Percentiles rank a stretch among this genome's conserved stretches.
These are phyloP conservation scores for Venustampulla echinocandica DNA, from an alignment of 495 filamentous ascomycete genomes.

Conservation along the genomic window DNA sequence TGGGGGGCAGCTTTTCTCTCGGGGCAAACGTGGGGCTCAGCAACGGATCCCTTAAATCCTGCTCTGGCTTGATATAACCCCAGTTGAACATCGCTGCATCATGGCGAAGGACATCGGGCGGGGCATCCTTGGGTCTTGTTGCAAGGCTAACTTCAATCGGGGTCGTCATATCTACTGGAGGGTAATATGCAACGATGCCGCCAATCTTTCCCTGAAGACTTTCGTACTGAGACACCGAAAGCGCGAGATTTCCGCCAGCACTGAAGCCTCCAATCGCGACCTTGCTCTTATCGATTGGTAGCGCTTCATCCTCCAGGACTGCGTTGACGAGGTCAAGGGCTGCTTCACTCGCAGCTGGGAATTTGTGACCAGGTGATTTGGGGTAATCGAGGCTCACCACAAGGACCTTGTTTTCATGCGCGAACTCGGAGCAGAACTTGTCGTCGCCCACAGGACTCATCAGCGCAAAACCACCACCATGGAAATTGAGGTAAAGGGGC, in stretches of 20 bases:
- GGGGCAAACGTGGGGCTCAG: conserved; percentile 28
- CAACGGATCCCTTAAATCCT: conserved; percentile 29
- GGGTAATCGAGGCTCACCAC: conserved; percentile 31
- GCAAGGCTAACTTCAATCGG: conserved; percentile 22
- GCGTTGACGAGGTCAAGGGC: conserved; percentile 20
- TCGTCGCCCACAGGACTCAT: conserved; percentile 25
- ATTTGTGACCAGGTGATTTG: conserved; percentile 27
- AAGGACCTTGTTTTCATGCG: conserved; percentile 27
- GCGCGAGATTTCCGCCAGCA: conserved; percentile 30
- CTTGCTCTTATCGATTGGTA: conserved; percentile 23
- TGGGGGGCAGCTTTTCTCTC: conserved; percentile 25
- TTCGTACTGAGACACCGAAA: conserved; percentile 25
- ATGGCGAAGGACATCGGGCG: conserved; percentile 21
- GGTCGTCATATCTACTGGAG: conserved; percentile 27
- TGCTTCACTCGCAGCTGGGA: conserved; percentile 27
- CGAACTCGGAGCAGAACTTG: conserved; percentile 26
- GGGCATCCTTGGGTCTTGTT: conserved; percentile 20
- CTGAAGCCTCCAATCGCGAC: conserved; percentile 32
- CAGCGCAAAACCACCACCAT: conserved; percentile 32
- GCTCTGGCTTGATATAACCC: conserved; percentile 27
- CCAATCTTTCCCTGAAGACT: conserved; percentile 25
- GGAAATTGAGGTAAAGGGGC: conserved; percentile 31
- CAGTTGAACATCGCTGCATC: conserved; percentile 27
- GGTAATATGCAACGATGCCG: conserved; percentile 30
- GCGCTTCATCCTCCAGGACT: conserved; percentile 19